Base-by-base conservation (phyloP, 1,139 yeast species). In the Suhomyces ambrosiae region DNA sequence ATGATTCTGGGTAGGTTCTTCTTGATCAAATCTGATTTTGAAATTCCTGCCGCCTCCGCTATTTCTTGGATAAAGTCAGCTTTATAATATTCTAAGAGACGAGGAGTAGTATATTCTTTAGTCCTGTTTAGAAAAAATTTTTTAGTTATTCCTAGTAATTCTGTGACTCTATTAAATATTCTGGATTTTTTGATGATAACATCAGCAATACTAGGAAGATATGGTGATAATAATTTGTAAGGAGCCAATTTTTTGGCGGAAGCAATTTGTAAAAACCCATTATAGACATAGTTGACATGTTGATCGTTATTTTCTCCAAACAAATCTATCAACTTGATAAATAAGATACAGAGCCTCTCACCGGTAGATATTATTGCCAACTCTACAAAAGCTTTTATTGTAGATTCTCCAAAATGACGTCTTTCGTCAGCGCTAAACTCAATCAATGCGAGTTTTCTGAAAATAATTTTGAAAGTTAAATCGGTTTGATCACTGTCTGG, bases 181-280 rank as follows among this genome's bases (percentile, higher is more conserved):
- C 69, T 63, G 0, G 81, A 78, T 35, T 76, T 78, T 44, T 79
- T 79, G 2, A 87, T 80, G 11, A 87, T 69, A 32, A 76, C 72
- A 36, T 81, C 76, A 27, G 92, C 76, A n/a, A 89, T 68, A 34
- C 85, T 75, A 1, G 94, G 86, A 53, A 92, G 72, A 47, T 80
- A 86, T 0, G 96, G 96, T 3, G 88, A 77, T 23, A 89, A 63
- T 12, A 92, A 60, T 52, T 85, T 86, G 65, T 82, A 81, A 0
- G 88, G 82, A 2, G 86, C 74, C 21, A 77, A 56, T 1, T 64
- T 56, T 41, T 70, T 68, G 2, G 69, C 60, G 13, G 61, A 56
- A 0, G 82, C 73, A 9, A 82, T 69, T 16, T 68, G 60, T 14
- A 74, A 58, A 14, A 86, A 58, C 36, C 79, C 79, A 50, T 76